Evolutionary conservation across 441 rosid species (phyloP), one percentile per base, ranked within the genome.

Genomic region (Erysimum cheiri): DNA sequence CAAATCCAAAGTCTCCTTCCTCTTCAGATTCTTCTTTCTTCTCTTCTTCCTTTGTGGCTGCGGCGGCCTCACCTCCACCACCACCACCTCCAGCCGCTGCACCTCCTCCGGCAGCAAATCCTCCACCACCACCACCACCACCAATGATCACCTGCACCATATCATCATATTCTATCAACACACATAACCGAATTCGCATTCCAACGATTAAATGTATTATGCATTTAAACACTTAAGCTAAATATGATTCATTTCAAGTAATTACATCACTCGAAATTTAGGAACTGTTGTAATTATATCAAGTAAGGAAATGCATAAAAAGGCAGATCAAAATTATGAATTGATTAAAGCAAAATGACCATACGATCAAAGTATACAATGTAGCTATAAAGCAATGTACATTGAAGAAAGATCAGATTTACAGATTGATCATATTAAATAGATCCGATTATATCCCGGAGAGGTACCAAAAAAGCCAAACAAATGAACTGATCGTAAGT

Each of bases 1-100:
- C 85, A 78, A 89, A 83, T 67, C 95, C 92, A 82, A 87, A 76
- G 40, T 89, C 95, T 0, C 79, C 92, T 12, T 84, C 86, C 64
- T 81, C 84, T 63, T 87, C 92, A 48, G 81, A 85, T 2, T 82
- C 79, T 63, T 82, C 86, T 64, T 88, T 85, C 78, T 87, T 86
- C 76, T 81, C 80, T 60, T 84, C 92, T 74, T 86, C 87, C 43
- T 70, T 70, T 0, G 86, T 50, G 8, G 89, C 80, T 17, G 85
- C 85, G 3, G 77, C 90, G 0, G 86, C 55, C 2, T 85, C 87
- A 67, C 63, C 70, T 4, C 60, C 80, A 7, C 88, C 74, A 6
- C 88, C 74, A 6, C 81, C 84, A 5, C 78, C 83, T 0, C 84
- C 87, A 9, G 80, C 67, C 0, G 83, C 83, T 19, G 76, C 85